Evolutionary conservation across 2,329 filamentous ascomycete genomes (phyloP).

Genomic region (Lomentospora prolificans): DNA sequence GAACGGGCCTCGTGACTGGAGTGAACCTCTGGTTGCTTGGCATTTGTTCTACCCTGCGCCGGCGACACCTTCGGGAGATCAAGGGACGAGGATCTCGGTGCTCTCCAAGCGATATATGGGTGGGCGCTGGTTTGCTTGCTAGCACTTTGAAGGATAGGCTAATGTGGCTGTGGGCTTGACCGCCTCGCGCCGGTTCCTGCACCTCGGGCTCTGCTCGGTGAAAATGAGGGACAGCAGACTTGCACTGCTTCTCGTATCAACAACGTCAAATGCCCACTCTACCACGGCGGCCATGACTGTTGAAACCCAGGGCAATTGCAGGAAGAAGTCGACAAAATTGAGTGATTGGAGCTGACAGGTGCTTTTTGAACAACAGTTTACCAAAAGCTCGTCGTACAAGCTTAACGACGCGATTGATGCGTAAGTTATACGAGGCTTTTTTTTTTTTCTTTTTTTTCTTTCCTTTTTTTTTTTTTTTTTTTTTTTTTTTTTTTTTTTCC

Average conservation of each 20-base stretch:
- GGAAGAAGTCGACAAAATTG: background rate
- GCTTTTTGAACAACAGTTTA: slow-evolving; percentile 25
- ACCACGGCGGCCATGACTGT: background rate
- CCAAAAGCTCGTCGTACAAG: slow-evolving; percentile 33
- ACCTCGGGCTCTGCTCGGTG: slow-evolving; percentile 7
- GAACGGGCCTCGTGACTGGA: background rate
- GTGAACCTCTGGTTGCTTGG: background rate
- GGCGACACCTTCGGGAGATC: background rate
- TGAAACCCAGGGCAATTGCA: background rate
- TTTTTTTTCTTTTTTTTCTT: slow-evolving; percentile 12
- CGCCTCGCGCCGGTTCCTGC: slow-evolving; percentile 6
- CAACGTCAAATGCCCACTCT: background rate
- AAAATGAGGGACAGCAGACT: background rate
- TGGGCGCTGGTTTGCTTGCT: background rate
- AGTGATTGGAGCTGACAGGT: background rate
- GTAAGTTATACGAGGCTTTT: slow-evolving; percentile 32
- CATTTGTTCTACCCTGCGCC: background rate
- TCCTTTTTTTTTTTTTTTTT: slow-evolving; percentile 12
- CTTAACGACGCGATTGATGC: slow-evolving; percentile 44
- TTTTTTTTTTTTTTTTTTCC: slow-evolving; percentile 13
- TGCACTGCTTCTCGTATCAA: background rate
- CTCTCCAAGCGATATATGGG: background rate
- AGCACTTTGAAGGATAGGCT: background rate
- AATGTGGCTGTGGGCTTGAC: slow-evolving; percentile 4
- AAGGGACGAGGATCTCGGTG: background rate